These are phyloP conservation scores for Pisolithus tinctorius DNA, from an alignment of 768 basidiomycete genomes.

Conservation along the genomic window DNA sequence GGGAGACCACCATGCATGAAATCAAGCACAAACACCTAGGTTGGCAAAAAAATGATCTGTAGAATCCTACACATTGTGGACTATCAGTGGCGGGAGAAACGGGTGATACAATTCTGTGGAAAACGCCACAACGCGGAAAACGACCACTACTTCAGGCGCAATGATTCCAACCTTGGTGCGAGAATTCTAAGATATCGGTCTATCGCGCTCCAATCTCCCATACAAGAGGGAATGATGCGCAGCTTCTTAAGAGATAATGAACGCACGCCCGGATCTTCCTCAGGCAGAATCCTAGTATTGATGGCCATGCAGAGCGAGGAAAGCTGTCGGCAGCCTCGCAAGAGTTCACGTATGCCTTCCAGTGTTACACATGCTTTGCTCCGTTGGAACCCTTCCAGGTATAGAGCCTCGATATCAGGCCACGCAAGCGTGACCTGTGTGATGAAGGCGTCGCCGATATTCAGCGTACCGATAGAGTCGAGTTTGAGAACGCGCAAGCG, in stretches of 20 bases:
- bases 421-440: constrained; percentile 21
- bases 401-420: constrained; percentile 20
- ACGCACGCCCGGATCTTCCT: background rate
- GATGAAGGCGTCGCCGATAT: constrained; percentile 22
- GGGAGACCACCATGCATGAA: too few species aligned
- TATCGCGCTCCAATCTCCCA: constrained; percentile 3
- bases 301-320: constrained; percentile 17
- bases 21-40: too few species aligned
- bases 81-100: too few species aligned
- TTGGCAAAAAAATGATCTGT: too few species aligned
- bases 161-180: constrained; percentile 16
- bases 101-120: too few species aligned
- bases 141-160: background rate
- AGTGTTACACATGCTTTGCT: constrained; percentile 13
- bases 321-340: constrained; percentile 12
- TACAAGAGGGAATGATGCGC: constrained; percentile 8
- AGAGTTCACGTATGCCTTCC: constrained; percentile 16
- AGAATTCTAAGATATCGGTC: constrained; percentile 19
- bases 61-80: too few species aligned
- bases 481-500: constrained; percentile 16
- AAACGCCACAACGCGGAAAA: too few species aligned
- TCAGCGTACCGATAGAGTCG: constrained; percentile 21
- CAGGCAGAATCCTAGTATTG: constrained; percentile 12
- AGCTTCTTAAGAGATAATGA: constrained; percentile 16
- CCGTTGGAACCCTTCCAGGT: constrained; percentile 25